These are phyloP conservation scores for Oryza officinalis DNA, from an alignment of 176 grass and related monocot species.

Conservation along the genomic window DNA sequence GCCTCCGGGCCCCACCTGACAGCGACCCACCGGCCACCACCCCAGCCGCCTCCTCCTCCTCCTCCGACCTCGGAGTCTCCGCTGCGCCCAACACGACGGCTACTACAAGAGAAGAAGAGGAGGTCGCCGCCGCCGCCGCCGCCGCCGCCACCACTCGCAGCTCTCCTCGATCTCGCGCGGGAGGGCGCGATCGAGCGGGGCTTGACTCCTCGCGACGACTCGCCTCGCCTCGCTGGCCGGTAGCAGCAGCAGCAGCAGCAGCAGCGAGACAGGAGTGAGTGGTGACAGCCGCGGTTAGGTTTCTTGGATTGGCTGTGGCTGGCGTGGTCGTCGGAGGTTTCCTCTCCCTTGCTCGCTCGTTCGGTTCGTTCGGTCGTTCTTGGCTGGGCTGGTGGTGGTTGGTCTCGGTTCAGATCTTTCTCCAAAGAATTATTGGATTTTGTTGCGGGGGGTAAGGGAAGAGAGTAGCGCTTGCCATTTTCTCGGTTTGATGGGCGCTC, in stretches of 20 bases:
- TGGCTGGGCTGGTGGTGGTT: no score
- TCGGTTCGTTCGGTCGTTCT: no score
- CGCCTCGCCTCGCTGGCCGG: neutral
- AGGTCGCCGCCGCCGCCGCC: neutral
- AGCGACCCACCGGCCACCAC: neutral
- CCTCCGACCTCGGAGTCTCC: neutral
- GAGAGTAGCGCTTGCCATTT: neutral
- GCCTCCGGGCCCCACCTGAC: neutral
- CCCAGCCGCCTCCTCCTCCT: neutral
- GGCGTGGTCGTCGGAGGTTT: no score
- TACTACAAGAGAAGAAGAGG: neutral
- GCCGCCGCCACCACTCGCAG: no score
- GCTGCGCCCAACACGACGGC: no score
- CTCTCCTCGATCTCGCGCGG: neutral
- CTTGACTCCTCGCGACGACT: neutral
- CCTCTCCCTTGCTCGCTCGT: no score
- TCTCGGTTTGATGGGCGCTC: neutral
- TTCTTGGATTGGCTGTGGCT: no score
- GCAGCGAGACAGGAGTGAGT: no score
- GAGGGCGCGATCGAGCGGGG: neutral
- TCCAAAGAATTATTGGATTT: neutral
- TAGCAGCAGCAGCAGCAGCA: no score
- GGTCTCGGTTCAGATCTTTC: constrained; percentile 8
- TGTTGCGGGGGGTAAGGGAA: neutral
- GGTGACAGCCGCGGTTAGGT: no score